phyloP scores from a whole-genome alignment of 179 eudicot genomes.

The Silene noctiflora region DNA sequence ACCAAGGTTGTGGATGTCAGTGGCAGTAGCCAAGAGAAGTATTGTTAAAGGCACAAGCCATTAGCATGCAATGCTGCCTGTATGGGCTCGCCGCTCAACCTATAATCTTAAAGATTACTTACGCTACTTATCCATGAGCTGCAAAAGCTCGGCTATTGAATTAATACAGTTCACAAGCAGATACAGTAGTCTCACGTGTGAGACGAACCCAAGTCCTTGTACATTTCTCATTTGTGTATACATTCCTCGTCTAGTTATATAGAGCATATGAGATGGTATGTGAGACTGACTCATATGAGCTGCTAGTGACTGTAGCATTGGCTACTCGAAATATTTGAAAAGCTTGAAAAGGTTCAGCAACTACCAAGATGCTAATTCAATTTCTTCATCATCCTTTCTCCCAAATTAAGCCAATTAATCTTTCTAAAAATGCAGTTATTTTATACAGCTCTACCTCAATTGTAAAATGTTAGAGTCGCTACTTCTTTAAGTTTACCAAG shows the following conservation, averaged over 20 bases:
- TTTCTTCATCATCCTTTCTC: neutral
- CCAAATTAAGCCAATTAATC: neutral
- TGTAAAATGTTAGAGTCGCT: neutral
- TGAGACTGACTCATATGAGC: neutral
- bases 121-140: neutral
- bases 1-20: neutral
- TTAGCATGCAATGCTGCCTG: neutral
- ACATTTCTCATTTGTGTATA: neutral
- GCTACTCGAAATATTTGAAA: neutral
- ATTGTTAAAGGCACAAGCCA: neutral
- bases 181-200: neutral
- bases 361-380: neutral
- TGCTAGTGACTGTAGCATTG: neutral
- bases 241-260: neutral
- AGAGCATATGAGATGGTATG: neutral
- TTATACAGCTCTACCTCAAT: neutral
- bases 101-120: neutral
- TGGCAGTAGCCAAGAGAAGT: neutral
- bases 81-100: neutral
- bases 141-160: neutral
- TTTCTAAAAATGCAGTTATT: neutral
- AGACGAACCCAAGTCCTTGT: neutral
- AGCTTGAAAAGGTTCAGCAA: neutral
- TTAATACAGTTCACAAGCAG: neutral
- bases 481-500: neutral